Percentiles rank a stretch among this genome's conserved stretches.
These are phyloP conservation scores for Sclerotiophoma versabilis DNA, from an alignment of 2,329 filamentous ascomycete species.

Conservation along the genomic window DNA sequence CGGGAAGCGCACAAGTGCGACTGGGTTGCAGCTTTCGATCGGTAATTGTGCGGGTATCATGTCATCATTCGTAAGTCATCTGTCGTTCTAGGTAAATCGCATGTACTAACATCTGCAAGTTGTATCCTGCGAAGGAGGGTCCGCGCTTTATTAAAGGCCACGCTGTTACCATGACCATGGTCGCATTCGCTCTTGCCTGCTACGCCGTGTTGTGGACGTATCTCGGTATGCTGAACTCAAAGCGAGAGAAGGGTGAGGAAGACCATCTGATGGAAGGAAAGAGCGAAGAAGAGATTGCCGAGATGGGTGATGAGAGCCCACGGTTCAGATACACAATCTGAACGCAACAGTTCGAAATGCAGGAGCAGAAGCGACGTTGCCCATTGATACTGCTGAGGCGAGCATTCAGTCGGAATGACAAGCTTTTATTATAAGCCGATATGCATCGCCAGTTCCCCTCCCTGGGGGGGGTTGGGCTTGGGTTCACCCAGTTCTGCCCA, in stretches of 20 bases:
- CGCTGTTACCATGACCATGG: conserved; percentile 59
- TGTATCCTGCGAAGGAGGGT: conserved; percentile 55
- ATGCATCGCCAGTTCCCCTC: too few relatives aligned
- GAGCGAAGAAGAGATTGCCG: conserved; percentile 53
- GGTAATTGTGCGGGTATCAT: conserved; percentile 77
- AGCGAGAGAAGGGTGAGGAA: conserved; percentile 50
- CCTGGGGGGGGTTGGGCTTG: too few relatives aligned
- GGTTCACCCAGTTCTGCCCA: too few relatives aligned
- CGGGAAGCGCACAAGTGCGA: conserved; percentile 76
- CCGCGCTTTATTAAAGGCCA: conserved; percentile 61
- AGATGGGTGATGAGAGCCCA: conserved; percentile 56
- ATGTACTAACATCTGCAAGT: conserved; percentile 33
- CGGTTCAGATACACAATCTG: conserved; percentile 52
- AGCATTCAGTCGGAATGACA: too few relatives aligned
- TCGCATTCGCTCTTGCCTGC: conserved; percentile 50
- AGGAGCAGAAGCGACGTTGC: too few relatives aligned
- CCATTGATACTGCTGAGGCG: too few relatives aligned
- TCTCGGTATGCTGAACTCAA: conserved; percentile 48
- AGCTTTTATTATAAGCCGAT: too few relatives aligned
- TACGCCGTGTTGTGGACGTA: conserved; percentile 51
- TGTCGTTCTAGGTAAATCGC: too few relatives aligned
- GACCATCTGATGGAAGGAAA: conserved; percentile 51
- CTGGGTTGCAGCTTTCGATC: conserved; percentile 72
- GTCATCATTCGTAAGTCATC: conserved; percentile 68
- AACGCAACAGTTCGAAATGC: too few relatives aligned